Conservation (phyloP, 1,284 basidiomycete genomes). For the Leccinum glutinopallens region DNA sequence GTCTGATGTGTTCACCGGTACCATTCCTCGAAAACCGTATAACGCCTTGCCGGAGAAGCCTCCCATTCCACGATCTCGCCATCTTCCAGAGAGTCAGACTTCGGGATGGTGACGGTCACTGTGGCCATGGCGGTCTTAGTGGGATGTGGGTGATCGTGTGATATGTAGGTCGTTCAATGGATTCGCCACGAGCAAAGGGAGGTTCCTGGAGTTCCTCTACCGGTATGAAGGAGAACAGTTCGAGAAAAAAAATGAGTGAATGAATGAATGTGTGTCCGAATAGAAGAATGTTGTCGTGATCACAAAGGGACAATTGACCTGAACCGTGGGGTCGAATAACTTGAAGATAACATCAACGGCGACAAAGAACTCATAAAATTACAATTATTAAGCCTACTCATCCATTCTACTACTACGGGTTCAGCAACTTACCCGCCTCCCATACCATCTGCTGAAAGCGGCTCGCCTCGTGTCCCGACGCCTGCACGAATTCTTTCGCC, state of each 20-base stretch:
- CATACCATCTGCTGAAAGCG: slow-evolving; percentile 30
- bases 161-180: not conserved
- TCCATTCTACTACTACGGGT: not conserved
- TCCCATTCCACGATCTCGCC: too few species aligned
- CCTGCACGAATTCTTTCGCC: slow-evolving; percentile 36
- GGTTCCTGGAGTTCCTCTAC: not conserved
- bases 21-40: not conserved
- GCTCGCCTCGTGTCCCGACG: not conserved
- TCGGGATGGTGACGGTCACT: not conserved
- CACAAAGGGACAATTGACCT: too few species aligned
- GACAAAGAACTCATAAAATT: not conserved
- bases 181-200: not conserved
- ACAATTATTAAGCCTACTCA: not conserved
- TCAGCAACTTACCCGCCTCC: slow-evolving; percentile 16
- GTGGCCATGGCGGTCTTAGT: not conserved
- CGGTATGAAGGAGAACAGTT: not conserved
- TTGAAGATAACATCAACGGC: not conserved
- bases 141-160: too few species aligned
- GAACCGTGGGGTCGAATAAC: not conserved
- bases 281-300: too few species aligned
- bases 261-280: not conserved
- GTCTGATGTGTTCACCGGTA: not conserved
- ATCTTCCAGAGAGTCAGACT: not conserved
- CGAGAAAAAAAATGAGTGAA: not conserved
- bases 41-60: too few species aligned